These are phyloP conservation scores for Solanum boliviense DNA, from an alignment of 257 asterid genomes.

Conservation along the genomic window DNA sequence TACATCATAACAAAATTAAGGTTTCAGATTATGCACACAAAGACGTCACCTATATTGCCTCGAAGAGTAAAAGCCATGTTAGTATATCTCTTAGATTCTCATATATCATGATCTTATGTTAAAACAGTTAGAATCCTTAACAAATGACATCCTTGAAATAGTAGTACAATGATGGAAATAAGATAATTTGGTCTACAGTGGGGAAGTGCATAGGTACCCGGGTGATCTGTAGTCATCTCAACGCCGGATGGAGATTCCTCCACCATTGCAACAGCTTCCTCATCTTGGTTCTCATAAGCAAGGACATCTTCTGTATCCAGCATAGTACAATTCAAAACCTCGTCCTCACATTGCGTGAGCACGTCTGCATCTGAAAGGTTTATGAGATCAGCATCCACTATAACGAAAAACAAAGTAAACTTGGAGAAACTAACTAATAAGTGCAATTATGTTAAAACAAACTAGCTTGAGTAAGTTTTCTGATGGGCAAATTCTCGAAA, in stretches of 20 bases:
- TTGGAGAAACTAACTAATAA: background rate
- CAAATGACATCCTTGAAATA: background rate
- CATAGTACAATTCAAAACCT: conserved; percentile 38
- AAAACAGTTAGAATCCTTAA: background rate
- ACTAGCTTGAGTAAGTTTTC: background rate
- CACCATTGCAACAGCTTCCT: conserved; percentile 52
- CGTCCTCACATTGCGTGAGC: conserved; percentile 45
- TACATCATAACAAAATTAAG: background rate
- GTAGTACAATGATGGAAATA: background rate
- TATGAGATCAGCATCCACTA: background rate
- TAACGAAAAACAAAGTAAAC: background rate
- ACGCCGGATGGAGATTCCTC: conserved; percentile 44
- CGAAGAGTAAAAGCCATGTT: background rate
- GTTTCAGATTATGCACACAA: background rate
- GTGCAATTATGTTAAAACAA: background rate
- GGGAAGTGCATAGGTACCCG: conserved; percentile 18
- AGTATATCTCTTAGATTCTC: background rate
- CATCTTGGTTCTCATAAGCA: conserved; percentile 54
- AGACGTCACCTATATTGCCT: background rate
- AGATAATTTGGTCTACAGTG: background rate
- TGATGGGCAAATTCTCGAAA: background rate
- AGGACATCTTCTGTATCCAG: conserved; percentile 50
- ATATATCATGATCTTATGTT: background rate
- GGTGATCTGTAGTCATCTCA: conserved; percentile 18
- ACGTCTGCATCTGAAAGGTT: conserved; percentile 26